phyloP scores from a whole-genome alignment of 495 filamentous ascomycete species.

The Penicillium flavigenum region DNA sequence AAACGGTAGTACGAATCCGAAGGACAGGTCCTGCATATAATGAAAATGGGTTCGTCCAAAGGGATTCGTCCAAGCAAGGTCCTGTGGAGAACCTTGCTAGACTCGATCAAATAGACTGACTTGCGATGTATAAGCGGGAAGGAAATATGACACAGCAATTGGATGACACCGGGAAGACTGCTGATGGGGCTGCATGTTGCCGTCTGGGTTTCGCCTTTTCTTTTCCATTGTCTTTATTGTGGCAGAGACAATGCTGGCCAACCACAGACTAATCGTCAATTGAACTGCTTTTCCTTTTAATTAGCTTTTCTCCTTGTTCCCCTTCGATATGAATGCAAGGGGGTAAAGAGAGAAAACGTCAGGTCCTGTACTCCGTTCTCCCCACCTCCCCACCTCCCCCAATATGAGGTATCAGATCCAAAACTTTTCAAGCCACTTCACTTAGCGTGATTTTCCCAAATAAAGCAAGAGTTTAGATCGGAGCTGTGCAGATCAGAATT shows the following conservation, averaged over 20 bases:
- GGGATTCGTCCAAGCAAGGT: slow-evolving; percentile 10
- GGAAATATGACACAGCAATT: slow-evolving; percentile 31
- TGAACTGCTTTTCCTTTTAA: background rate
- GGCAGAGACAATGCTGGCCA: background rate
- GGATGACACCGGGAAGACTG: background rate
- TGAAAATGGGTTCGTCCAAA: slow-evolving; percentile 3
- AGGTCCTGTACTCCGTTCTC: background rate
- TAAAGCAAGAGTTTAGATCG: slow-evolving; percentile 7
- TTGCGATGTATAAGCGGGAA: slow-evolving; percentile 5
- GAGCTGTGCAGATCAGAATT: slow-evolving; percentile 19
- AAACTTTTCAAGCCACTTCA: background rate
- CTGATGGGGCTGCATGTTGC: background rate
- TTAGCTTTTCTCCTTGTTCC: slow-evolving; percentile 4
- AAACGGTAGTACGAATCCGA: slow-evolving; percentile 15
- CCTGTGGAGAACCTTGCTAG: background rate
- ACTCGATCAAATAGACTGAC: slow-evolving; percentile 6
- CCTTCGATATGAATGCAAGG: slow-evolving; percentile 1
- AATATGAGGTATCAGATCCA: slow-evolving; percentile 28
- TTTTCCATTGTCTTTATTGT: background rate
- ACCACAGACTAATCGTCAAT: slow-evolving; percentile 3
- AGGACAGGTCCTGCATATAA: slow-evolving; percentile 4
- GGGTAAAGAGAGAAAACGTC: slow-evolving; percentile 10
- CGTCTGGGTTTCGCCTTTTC: background rate
- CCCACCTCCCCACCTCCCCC: background rate
- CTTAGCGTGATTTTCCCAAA: slow-evolving; percentile 1